A percentile compares a stretch with the other conserved stretches of the same genome.
These are phyloP conservation scores for Aspergillus luchuensis DNA, from an alignment of 2,329 filamentous ascomycete species.

Conservation along the genomic window DNA sequence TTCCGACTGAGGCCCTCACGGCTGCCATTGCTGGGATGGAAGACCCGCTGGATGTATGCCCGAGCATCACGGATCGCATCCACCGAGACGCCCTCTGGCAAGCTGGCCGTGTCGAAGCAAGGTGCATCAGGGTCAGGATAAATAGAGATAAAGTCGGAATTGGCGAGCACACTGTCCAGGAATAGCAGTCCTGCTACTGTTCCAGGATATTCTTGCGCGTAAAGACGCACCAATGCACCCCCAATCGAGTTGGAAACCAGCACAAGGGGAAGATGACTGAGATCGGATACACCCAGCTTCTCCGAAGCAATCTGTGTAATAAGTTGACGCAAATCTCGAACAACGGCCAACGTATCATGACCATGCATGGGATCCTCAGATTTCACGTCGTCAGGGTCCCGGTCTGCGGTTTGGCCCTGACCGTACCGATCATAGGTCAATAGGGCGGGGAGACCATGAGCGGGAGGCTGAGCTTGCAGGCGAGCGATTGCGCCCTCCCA, in stretches of 20 bases:
- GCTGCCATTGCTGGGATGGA: conserved; percentile 54
- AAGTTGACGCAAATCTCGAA: conserved; percentile 46
- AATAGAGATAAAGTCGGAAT: conserved; percentile 57
- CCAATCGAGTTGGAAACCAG: conserved; percentile 57
- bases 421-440: conserved; percentile 62
- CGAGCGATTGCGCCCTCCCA: conserved; percentile 41
- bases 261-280: conserved; percentile 39
- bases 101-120: conserved; percentile 44
- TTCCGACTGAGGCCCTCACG: conserved; percentile 54
- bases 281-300: conserved; percentile 23
- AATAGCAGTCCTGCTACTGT: conserved; percentile 52
- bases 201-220: conserved; percentile 50
- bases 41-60: conserved; percentile 39
- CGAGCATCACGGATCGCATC: conserved; percentile 40
- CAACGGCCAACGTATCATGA: not conserved
- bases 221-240: conserved; percentile 55
- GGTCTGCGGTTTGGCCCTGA: conserved; percentile 53
- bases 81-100: conserved; percentile 45
- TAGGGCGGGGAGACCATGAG: conserved; percentile 42
- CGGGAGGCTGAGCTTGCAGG: conserved; percentile 19
- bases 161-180: conserved; percentile 61
- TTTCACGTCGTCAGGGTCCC: conserved; percentile 43
- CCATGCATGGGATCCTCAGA: conserved; percentile 29
- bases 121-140: conserved; percentile 58
- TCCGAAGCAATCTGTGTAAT: conserved; percentile 42